Base-by-base conservation (phyloP, 257 asterid genomes). In the Paulownia fortunei region DNA sequence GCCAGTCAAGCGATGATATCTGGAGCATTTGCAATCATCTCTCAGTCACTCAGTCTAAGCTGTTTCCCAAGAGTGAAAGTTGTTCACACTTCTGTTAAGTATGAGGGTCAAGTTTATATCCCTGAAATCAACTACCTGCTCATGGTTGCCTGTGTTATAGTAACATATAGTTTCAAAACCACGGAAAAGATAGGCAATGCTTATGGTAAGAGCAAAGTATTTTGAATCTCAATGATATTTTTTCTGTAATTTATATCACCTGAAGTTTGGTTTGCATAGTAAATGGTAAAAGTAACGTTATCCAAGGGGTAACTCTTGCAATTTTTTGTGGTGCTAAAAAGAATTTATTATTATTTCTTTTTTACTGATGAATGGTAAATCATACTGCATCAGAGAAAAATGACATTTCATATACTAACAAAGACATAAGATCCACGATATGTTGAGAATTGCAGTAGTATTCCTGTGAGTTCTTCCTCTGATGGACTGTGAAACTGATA, bases 1-100 rank as follows among this genome's bases (percentile, higher is more conserved):
- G 98, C 97, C 0, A 92, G 98, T 56, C 98, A 92, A 83, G 97
- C 97, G 0, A 87, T 92, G 97, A 88, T 92, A 34, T 92, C 98
- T 0, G 97, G 91, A 54, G 64, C 97, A 0, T 92, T 91, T 42
- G 74, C 94, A 0, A 89, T 92, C 5, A 65, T 92, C 9, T 79
- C 94, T 12, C 97, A 92, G 78, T 87, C 97, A 8, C 86, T 90
- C 9, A 76, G 85, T 49, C 72, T 90, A 36, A 76, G 92, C 4
- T 88, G 97, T 77, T 92, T 90, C 66, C 97, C 97, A 0, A 84
- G 96, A 41, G 94, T 92, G 7, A 86, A 84, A 59, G 91, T 92
- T 26, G 81, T 89, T 54, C 97, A 90, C 82, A 90, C 97, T 39
- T 92, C 97, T 1, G 71, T 84, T 0, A 89, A 92, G 66, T 78